Percentiles rank a stretch among this genome's conserved stretches.
phyloP scores from a whole-genome alignment of 2,329 filamentous ascomycete species.

The Coleophoma cylindrospora region DNA sequence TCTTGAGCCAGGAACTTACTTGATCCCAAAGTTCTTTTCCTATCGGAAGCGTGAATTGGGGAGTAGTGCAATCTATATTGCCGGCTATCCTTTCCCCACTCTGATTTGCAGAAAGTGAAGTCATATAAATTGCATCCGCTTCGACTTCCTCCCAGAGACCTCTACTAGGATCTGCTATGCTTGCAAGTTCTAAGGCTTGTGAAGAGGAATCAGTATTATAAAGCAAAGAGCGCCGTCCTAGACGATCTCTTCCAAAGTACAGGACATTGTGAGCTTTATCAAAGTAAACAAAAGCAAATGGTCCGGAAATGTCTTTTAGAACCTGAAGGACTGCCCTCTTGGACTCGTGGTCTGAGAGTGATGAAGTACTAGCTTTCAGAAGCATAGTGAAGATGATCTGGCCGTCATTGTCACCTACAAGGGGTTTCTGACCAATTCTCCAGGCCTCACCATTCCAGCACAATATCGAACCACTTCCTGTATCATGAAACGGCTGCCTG shows the following conservation, averaged over 20 bases:
- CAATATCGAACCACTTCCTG: slow-evolving; percentile 55
- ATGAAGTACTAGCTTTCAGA: slow-evolving; percentile 26
- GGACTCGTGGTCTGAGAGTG: slow-evolving; percentile 10
- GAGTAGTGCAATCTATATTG: too few relatives aligned
- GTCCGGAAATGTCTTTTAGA: slow-evolving; percentile 65
- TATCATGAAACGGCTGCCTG: slow-evolving; percentile 66
- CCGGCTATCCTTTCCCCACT: background rate
- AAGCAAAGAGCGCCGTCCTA: slow-evolving; percentile 82
- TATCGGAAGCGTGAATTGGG: too few relatives aligned
- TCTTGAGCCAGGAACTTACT: too few relatives aligned
- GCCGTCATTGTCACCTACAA: slow-evolving; percentile 73
- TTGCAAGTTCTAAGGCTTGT: slow-evolving; percentile 58
- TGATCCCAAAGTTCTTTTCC: too few relatives aligned
- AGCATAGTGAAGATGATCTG: slow-evolving; percentile 61
- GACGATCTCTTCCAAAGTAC: slow-evolving; percentile 81
- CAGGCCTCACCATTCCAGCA: slow-evolving; percentile 99
- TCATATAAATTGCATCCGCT: slow-evolving; percentile 70
- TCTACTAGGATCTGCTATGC: slow-evolving; percentile 53
- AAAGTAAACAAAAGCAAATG: slow-evolving; percentile 85
- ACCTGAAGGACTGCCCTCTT: slow-evolving; percentile 39
- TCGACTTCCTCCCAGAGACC: slow-evolving; percentile 73
- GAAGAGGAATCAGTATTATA: slow-evolving; percentile 38
- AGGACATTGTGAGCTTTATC: slow-evolving; percentile 57
- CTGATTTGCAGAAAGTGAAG: slow-evolving; percentile 11
- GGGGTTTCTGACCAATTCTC: slow-evolving; percentile 54